Percentiles rank a stretch among this genome's conserved stretches.
Conservation (phyloP, 176 grass and related monocot species). For the Triticum monococcum region DNA sequence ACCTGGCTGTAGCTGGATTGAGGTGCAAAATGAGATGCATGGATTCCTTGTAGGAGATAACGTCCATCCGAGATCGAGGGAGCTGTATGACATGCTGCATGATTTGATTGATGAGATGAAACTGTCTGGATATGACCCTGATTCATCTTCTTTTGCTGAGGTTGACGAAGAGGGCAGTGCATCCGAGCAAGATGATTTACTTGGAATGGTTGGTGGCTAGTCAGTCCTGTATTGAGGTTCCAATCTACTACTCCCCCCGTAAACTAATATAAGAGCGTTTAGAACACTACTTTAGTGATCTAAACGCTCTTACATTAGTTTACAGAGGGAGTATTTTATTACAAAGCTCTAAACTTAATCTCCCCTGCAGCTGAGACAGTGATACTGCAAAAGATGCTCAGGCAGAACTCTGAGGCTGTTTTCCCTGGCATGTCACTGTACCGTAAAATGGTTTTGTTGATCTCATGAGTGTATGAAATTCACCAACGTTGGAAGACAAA, state of each 20-base stretch:
- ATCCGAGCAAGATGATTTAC: conserved; percentile 32
- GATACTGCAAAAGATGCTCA: neutral
- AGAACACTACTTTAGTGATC: too few relatives aligned
- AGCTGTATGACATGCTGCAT: conserved; percentile 68
- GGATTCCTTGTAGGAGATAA: conserved; percentile 74
- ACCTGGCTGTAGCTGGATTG: conserved; percentile 92
- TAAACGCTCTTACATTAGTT: too few relatives aligned
- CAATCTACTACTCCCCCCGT: too few relatives aligned
- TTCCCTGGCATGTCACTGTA: neutral
- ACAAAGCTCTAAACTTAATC: neutral
- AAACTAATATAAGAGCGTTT: too few relatives aligned
- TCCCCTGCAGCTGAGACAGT: neutral
- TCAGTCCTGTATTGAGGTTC: neutral
- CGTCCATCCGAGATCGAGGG: conserved; percentile 51
- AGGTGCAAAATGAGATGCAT: conserved; percentile 69
- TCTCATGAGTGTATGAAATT: neutral
- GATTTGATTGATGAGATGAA: conserved; percentile 79
- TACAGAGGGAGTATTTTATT: too few relatives aligned
- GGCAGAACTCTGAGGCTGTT: neutral
- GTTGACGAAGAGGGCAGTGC: conserved; percentile 38
- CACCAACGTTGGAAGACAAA: neutral
- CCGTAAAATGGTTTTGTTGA: conserved; percentile 29
- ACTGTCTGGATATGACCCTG: conserved; percentile 48
- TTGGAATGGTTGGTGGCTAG: conserved; percentile 17
- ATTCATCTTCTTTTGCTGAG: conserved; percentile 34